These are phyloP conservation scores for Chrysosporium keratinophilum DNA, from an alignment of 2,329 filamentous ascomycete species.

Conservation along the genomic window DNA sequence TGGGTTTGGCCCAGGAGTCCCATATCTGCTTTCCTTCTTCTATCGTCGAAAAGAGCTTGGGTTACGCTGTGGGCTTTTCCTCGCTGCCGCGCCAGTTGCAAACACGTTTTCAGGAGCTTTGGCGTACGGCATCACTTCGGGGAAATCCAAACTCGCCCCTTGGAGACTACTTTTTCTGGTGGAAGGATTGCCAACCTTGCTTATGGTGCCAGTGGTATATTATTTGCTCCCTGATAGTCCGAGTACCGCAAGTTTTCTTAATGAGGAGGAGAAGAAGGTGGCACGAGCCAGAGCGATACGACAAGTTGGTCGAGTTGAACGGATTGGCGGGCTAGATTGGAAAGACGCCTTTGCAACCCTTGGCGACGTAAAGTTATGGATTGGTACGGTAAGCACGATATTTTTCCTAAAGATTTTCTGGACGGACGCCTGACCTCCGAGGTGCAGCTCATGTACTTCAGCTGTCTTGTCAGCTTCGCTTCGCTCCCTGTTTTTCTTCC, in stretches of 20 bases:
- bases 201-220: constrained; percentile 46
- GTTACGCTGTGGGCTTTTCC: constrained; percentile 46
- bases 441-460: constrained; percentile 46
- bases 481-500: constrained; percentile 56
- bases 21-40: constrained; percentile 47
- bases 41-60: constrained; percentile 50
- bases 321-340: constrained; percentile 35
- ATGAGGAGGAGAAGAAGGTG: constrained; percentile 47
- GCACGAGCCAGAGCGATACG: constrained; percentile 45
- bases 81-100: constrained; percentile 54
- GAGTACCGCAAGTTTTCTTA: constrained; percentile 45
- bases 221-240: constrained; percentile 47
- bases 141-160: constrained; percentile 45
- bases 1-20: constrained; percentile 38
- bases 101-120: constrained; percentile 66
- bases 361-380: constrained; percentile 40
- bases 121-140: constrained; percentile 55
- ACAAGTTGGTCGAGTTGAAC: constrained; percentile 42
- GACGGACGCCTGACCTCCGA: not conserved
- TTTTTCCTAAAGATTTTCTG: not conserved
- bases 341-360: constrained; percentile 40
- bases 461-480: constrained; percentile 54
- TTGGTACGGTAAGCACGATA: constrained; percentile 32
- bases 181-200: constrained; percentile 52
- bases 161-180: constrained; percentile 59